phyloP scores from a whole-genome alignment of 2,329 filamentous ascomycete genomes.

The Immersiporthe knoxdaviesiana region DNA sequence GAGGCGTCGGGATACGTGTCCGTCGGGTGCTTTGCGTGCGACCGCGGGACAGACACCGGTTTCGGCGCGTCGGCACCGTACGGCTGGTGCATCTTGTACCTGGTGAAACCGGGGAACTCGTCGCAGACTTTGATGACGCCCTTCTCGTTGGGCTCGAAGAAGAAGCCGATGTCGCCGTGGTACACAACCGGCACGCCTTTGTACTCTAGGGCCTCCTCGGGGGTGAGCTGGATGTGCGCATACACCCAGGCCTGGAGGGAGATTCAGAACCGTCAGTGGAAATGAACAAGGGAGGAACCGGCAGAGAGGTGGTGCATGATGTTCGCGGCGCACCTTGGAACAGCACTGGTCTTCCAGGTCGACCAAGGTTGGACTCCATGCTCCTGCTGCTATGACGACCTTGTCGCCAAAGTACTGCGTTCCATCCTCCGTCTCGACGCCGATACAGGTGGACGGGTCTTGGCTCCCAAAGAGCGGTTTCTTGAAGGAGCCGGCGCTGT shows the following conservation, averaged over 20 bases:
- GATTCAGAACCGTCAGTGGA: constrained; percentile 12
- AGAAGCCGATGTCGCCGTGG: constrained; percentile 52
- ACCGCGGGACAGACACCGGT: constrained; percentile 41
- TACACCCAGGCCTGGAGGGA: constrained; percentile 47
- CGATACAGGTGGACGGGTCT: constrained; percentile 42
- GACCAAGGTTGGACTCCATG: constrained; percentile 42
- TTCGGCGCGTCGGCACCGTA: constrained; percentile 37
- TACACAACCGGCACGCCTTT: constrained; percentile 49
- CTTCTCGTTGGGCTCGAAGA: constrained; percentile 51
- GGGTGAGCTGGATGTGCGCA: constrained; percentile 47
- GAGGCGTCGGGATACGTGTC: constrained; percentile 43
- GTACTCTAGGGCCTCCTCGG: constrained; percentile 46
- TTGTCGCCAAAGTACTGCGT: constrained; percentile 48
- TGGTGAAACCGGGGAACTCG: constrained; percentile 46
- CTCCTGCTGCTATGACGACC: constrained; percentile 46
- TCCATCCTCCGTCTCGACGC: constrained; percentile 46
- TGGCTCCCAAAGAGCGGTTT: constrained; percentile 43
- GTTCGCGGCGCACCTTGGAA: constrained; percentile 38
- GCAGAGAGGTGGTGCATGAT: background rate
- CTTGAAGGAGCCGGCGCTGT: constrained; percentile 48
- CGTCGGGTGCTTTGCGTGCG: constrained; percentile 42
- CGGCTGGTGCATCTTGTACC: constrained; percentile 41
- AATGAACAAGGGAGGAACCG: too few species aligned
- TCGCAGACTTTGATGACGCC: constrained; percentile 45
- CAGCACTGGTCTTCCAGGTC: constrained; percentile 44